Evolutionary conservation across 1,139 yeast genomes (phyloP).

Genomic region (Scheffersomyces cryptocercus): DNA sequence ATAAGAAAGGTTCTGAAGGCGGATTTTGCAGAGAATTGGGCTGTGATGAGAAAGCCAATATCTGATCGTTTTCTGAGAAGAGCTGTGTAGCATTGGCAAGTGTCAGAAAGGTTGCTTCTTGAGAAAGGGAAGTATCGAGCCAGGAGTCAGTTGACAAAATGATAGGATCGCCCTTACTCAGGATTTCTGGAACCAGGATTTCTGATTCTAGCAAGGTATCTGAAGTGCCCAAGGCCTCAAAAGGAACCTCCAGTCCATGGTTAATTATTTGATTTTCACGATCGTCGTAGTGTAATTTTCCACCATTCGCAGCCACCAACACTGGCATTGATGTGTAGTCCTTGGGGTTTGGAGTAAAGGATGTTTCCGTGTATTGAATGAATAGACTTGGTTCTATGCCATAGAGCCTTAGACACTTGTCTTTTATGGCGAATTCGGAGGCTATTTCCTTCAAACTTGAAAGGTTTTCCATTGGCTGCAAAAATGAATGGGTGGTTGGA

Average conservation of each 20-base stretch:
- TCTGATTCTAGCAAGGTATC: too few species aligned
- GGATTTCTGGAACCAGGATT: too few species aligned
- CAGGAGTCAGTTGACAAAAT: too few species aligned
- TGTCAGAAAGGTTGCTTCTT: too few species aligned
- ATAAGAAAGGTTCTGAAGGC: too few species aligned
- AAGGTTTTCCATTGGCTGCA: constrained; percentile 20
- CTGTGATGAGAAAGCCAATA: too few species aligned
- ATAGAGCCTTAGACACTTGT: constrained; percentile 19
- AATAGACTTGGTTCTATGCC: constrained; percentile 11
- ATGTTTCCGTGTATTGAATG: constrained; percentile 8
- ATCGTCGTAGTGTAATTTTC: neutral
- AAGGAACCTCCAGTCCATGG: neutral
- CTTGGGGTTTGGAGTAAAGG: constrained; percentile 11
- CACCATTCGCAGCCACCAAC: constrained; percentile 7
- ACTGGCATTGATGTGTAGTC: constrained; percentile 7
- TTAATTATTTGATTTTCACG: neutral
- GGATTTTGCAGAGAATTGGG: too few species aligned
- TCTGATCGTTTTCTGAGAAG: too few species aligned
- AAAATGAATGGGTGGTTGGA: constrained; percentile 1
- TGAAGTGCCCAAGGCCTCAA: too few species aligned
- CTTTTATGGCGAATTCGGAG: constrained; percentile 19
- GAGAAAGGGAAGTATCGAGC: too few species aligned
- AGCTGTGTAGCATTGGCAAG: too few species aligned
- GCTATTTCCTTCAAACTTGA: constrained; percentile 22
- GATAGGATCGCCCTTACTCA: too few species aligned